Base-by-base conservation (phyloP, 306 rosid genomes). In the Lathyrus tuberosus region DNA sequence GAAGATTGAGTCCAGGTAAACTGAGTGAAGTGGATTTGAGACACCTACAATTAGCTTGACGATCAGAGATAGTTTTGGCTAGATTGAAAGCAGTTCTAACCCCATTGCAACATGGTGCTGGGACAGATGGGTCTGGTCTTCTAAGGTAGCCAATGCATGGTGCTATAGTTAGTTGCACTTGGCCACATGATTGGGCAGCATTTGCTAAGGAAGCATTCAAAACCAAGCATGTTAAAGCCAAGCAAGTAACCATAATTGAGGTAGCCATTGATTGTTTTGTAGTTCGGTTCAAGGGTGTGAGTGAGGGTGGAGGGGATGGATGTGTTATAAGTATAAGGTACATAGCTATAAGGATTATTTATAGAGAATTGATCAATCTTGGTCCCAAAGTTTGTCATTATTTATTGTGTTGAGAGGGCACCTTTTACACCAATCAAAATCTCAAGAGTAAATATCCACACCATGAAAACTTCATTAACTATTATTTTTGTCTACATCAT, bases 101-200 rank as follows among this genome's bases (percentile, higher is more conserved):
- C 9, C 63, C 76, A 3, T 41, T 72, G 61, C 82, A 78, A 13
- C 78, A 78, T 67, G 65, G 1, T 48, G 4, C 20, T 2, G 82
- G 78, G 1, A 41, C 66, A 12, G 26, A 1, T 49, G 38, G 18
- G 1, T 68, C 41, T 13, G 54, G 38, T 2, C 4, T 5, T 40
- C 51, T 73, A 3, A 68, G 3, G 53, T 68, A 79, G 0, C 16
- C 42, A 12, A 73, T 0, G 68, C 83, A 79, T 42, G 79, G 63
- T 3, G 72, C 53, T 3, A 73, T 20, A 0, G 40, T 22, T 0
- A 28, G 0, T 17, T 31, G 31, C 17, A 43, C 18, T 6, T 54
- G 20, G 1, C 79, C 79, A 54, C 83, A 73, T 42, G 79, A 3
- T 8, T 68, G 2, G 2, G 60, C 79, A 22, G 22, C 76, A 4